A percentile compares a stretch with the other conserved stretches of the same genome.
Conservation (phyloP, 768 basidiomycete genomes). For the Amanita pseudoporphyria region DNA sequence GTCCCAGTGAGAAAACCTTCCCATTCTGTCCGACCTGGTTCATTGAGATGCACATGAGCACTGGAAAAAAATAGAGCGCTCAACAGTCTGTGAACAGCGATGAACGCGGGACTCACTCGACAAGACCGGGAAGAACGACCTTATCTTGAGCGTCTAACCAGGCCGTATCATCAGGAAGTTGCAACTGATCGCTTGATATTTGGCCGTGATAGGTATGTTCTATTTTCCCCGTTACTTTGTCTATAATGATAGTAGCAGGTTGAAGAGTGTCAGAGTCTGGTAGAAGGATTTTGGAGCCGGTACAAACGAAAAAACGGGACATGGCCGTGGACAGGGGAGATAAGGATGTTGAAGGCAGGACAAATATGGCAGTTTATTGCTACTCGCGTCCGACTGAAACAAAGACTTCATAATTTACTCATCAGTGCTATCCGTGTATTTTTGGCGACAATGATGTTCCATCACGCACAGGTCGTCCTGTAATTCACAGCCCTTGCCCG, state of each 20-base stretch:
- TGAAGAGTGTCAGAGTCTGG: slow-evolving; percentile 35
- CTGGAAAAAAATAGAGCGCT: slow-evolving; percentile 26
- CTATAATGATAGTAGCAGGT: slow-evolving; percentile 60
- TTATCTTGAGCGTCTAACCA: slow-evolving; percentile 51
- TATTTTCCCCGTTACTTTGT: slow-evolving; percentile 52
- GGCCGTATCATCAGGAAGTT: slow-evolving; percentile 20
- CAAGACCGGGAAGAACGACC: slow-evolving; percentile 65
- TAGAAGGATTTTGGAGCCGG: slow-evolving; percentile 49
- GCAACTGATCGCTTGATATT: slow-evolving; percentile 21
- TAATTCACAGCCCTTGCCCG: slow-evolving; percentile 7
- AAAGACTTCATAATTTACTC: no score
- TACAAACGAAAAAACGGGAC: slow-evolving; percentile 24
- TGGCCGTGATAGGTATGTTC: slow-evolving; percentile 30
- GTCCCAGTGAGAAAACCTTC: slow-evolving; percentile 94
- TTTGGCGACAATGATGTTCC: no score
- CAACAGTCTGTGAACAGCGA: slow-evolving; percentile 2
- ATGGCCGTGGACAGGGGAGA: neutral
- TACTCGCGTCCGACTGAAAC: no score
- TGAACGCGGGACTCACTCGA: slow-evolving; percentile 48
- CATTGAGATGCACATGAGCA: slow-evolving; percentile 89
- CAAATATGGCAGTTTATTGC: neutral
- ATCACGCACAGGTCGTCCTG: neutral
- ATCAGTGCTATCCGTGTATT: no score
- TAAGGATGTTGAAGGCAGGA: neutral
- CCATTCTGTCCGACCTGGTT: slow-evolving; percentile 90